Base-by-base conservation (phyloP, 2,329 filamentous ascomycete genomes). In the Trichophyton benhamiae region DNA sequence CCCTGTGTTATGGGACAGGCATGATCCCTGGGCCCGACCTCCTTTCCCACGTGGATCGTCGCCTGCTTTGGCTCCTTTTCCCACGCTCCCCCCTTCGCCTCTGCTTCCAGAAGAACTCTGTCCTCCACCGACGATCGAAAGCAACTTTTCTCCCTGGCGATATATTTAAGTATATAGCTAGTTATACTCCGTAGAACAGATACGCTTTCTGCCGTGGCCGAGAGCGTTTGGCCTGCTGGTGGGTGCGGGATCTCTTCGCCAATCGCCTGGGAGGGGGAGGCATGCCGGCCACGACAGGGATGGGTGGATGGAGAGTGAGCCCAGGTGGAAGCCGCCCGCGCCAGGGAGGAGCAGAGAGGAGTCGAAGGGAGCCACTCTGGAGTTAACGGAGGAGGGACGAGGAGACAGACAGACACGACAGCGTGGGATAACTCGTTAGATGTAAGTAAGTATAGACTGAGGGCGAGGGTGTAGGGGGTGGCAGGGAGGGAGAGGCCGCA, bases 91-190 rank as follows among this genome's bases (percentile, higher is more conserved):
- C 15, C 1, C 11, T 30, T 30, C 27, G 6, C 27, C 6, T 30
- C 6, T 30, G 27, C 25, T 53, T 53, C 49, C 49, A 53, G 49
- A 53, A 53, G 49, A 53, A 53, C 49, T 53, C 49, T 53, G 49
- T 53, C 49, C 49, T 53, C 49, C 49, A 53, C 49, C 49, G 49
- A 53, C 49, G 49, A 53, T 53, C 49, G 49, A 53, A 33, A 30
- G 27, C 27, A 30, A 30, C 6, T 2, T 2, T 30, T 30, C 27
- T 30, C 27, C 27, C 27, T 30, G 27, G 30, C 30, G 8, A 33
- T 1, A 6, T 33, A 33, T 8, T 33, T 33, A 33, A 33, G 5
- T 33, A 33, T 33, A 8, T 33, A 33, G 3, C 30, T 33, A 33
- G n/a, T n/a, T n/a, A n/a, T n/a, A n/a, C n/a, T n/a, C n/a, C n/a